A percentile compares a stretch with the other conserved stretches of the same genome.
Evolutionary conservation across 108 stramenopile genomes (phyloP).

Genomic region (Cyclotella sp.): DNA sequence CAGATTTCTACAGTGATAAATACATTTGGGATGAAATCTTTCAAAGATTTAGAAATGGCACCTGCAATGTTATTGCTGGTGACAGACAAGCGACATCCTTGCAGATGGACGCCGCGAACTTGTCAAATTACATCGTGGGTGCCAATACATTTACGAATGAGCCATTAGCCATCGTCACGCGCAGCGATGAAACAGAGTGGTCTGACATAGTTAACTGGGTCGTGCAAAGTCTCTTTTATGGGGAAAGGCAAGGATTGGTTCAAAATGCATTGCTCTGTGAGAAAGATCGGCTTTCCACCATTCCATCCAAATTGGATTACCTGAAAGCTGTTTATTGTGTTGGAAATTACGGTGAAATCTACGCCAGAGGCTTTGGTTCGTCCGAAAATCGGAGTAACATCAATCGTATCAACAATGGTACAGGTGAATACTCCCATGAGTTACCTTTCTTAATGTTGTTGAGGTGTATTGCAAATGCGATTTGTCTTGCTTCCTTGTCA

Average conservation of each 20-base stretch:
- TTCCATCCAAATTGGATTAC: slow-evolving; percentile 32
- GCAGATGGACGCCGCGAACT: not conserved
- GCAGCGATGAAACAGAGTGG: slow-evolving; percentile 27
- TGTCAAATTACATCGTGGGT: slow-evolving; percentile 10
- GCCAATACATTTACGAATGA: slow-evolving; percentile 9
- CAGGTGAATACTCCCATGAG: not conserved
- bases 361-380: slow-evolving; percentile 23
- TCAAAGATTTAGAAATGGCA: slow-evolving; percentile 4
- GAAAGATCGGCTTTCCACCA: not conserved
- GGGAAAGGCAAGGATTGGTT: slow-evolving; percentile 47
- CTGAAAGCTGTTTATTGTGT: slow-evolving; percentile 49
- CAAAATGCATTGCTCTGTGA: slow-evolving; percentile 15
- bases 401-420: slow-evolving; percentile 59
- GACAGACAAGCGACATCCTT: not conserved
- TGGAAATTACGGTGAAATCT: slow-evolving; percentile 60
- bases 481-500: not conserved
- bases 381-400: slow-evolving; percentile 21
- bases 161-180: slow-evolving; percentile 23
- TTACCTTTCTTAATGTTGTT: too few species aligned
- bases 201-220: slow-evolving; percentile 60
- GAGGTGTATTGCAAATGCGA: too few species aligned
- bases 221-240: slow-evolving; percentile 45
- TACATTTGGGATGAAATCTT: not conserved
- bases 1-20: not conserved
- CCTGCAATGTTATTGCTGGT: slow-evolving; percentile 32